Conservation (phyloP, 108 stramenopile species). For the Cyclotella choctawhatcheeana region DNA sequence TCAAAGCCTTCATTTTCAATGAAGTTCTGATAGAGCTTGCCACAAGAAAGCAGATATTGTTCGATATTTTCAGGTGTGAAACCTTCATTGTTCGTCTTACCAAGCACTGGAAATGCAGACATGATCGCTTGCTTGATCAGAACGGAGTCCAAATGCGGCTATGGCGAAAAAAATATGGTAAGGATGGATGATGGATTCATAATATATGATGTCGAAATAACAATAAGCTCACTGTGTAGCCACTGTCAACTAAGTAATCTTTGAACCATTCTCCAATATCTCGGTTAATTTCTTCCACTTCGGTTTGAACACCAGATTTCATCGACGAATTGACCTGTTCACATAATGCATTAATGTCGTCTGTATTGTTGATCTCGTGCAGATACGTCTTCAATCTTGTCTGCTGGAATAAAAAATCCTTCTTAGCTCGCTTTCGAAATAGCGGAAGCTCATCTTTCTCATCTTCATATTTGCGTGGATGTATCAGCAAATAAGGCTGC, state of each 20-base stretch:
- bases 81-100: conserved; percentile 1
- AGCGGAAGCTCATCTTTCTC: conserved; percentile 47
- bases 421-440: conserved; percentile 21
- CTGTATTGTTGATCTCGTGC: background rate
- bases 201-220: background rate
- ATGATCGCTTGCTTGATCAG: conserved; percentile 58
- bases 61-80: conserved; percentile 24
- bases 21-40: conserved; percentile 6
- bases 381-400: background rate
- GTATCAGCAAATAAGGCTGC: conserved; percentile 36
- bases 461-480: conserved; percentile 45
- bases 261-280: conserved; percentile 58
- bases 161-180: background rate
- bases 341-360: background rate
- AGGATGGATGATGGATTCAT: background rate
- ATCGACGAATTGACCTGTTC: background rate
- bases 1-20: conserved; percentile 25
- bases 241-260: conserved; percentile 53
- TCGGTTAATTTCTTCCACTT: conserved; percentile 10
- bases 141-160: no score
- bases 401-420: conserved; percentile 23
- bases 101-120: conserved; percentile 46
- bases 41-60: background rate
- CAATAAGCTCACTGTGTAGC: conserved; percentile 20
- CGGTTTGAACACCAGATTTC: background rate